Evolutionary conservation across 1,139 yeast species (phyloP).

Genomic region (Yamadazyma triangularis): DNA sequence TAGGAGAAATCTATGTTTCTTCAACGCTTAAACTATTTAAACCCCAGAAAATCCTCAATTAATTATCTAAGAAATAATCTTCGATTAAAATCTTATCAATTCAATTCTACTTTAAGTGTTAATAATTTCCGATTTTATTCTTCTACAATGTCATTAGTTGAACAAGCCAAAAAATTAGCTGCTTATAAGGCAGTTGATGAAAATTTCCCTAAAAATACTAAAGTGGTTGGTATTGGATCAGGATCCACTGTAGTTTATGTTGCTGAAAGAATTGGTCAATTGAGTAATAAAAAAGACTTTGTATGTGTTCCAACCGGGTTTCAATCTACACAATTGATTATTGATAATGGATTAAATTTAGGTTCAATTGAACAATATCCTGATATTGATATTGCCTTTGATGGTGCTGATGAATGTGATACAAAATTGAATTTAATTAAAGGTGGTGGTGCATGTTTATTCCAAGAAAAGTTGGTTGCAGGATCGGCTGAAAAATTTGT

Average conservation of each 20-base stretch:
- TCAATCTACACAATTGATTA: conserved; percentile 83
- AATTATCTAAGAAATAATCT: too few relatives aligned
- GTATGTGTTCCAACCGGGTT: conserved; percentile 94
- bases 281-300: conserved; percentile 50
- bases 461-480: conserved; percentile 95
- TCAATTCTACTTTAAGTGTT: too few relatives aligned
- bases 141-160: conserved; percentile 36
- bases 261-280: conserved; percentile 87
- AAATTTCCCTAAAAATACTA: conserved; percentile 66
- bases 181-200: conserved; percentile 93
- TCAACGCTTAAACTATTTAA: too few relatives aligned
- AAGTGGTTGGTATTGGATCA: conserved; percentile 88
- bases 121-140: too few relatives aligned
- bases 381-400: conserved; percentile 85
- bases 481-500: conserved; percentile 71
- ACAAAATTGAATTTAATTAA: conserved; percentile 73
- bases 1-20: too few relatives aligned
- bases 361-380: conserved; percentile 83
- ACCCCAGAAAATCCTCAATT: too few relatives aligned
- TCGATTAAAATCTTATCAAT: too few relatives aligned
- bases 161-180: conserved; percentile 75
- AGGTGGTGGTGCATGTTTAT: conserved; percentile 98
- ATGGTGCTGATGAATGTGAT: conserved; percentile 98
- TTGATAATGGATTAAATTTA: conserved; percentile 71
- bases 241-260: conserved; percentile 96